phyloP scores from a whole-genome alignment of 768 basidiomycete species.

The Hericium coralloides region DNA sequence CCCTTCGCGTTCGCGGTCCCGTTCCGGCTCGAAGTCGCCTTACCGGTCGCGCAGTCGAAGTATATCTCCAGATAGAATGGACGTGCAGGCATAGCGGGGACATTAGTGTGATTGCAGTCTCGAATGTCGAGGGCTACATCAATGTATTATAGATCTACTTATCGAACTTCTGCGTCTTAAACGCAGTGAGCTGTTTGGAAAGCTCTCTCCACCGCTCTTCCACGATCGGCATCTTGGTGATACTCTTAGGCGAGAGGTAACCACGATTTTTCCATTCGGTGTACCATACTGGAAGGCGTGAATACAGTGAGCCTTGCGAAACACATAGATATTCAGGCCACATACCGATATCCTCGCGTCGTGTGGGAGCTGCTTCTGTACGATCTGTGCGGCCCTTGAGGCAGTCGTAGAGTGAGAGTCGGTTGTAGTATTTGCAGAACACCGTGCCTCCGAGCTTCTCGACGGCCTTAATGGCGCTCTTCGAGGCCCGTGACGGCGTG shows the following conservation, averaged over 20 bases:
- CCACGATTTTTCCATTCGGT: slow-evolving; percentile 65
- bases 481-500: slow-evolving; percentile 76
- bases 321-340: slow-evolving; percentile 7
- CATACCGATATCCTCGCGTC: slow-evolving; percentile 77
- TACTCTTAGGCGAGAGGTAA: slow-evolving; percentile 55
- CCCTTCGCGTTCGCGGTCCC: slow-evolving; percentile 36
- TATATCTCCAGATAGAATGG: slow-evolving; percentile 36
- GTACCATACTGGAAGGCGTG: slow-evolving; percentile 59
- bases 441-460: slow-evolving; percentile 77
- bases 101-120: neutral
- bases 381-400: slow-evolving; percentile 65
- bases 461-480: slow-evolving; percentile 77
- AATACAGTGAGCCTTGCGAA: neutral
- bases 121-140: neutral
- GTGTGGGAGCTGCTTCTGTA: slow-evolving; percentile 71
- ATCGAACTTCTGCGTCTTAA: slow-evolving; percentile 31
- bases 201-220: slow-evolving; percentile 64
- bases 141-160: slow-evolving; percentile 28
- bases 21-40: slow-evolving; percentile 10
- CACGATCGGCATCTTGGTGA: slow-evolving; percentile 50
- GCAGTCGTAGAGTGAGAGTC: slow-evolving; percentile 72
- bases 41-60: slow-evolving; percentile 28
- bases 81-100: slow-evolving; percentile 14
- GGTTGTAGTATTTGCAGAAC: slow-evolving; percentile 88
- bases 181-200: slow-evolving; percentile 50